Evolutionary conservation across 1,284 basidiomycete species (phyloP).

Genomic region (Ceratobasidium sp.): DNA sequence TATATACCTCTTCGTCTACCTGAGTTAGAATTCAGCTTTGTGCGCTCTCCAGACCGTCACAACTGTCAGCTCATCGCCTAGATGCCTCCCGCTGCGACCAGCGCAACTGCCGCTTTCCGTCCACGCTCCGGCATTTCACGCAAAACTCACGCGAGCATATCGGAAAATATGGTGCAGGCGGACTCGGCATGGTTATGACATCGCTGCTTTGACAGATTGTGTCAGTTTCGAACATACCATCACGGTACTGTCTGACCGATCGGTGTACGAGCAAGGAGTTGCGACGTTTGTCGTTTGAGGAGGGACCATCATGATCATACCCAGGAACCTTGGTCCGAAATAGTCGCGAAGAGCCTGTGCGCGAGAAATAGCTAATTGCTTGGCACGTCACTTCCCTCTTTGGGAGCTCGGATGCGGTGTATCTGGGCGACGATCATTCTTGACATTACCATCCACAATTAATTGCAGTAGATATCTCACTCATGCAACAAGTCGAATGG

Average conservation of each 20-base stretch:
- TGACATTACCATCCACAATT: no score
- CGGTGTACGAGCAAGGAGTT: not conserved
- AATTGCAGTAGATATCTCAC: no score
- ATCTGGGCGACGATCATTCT: not conserved
- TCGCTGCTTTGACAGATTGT: not conserved
- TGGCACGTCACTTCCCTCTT: not conserved
- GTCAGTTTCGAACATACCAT: not conserved
- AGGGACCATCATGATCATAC: not conserved
- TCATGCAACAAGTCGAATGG: no score
- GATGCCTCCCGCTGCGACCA: not conserved
- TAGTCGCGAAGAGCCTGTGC: not conserved
- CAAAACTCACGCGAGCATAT: not conserved
- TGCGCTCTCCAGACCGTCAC: not conserved
- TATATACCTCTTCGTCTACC: conserved; percentile 15
- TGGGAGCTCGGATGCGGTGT: not conserved
- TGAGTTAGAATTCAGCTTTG: not conserved
- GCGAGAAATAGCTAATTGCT: not conserved
- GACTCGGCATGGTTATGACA: not conserved
- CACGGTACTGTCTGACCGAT: not conserved
- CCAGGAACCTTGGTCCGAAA: conserved; percentile 11
- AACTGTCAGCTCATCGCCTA: conserved; percentile 13
- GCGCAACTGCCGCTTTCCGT: conserved; percentile 8
- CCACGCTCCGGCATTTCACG: not conserved
- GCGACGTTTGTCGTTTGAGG: not conserved
- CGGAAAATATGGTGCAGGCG: no score